phyloP scores from a whole-genome alignment of 495 filamentous ascomycete genomes.

The Penicillium turbatum region DNA sequence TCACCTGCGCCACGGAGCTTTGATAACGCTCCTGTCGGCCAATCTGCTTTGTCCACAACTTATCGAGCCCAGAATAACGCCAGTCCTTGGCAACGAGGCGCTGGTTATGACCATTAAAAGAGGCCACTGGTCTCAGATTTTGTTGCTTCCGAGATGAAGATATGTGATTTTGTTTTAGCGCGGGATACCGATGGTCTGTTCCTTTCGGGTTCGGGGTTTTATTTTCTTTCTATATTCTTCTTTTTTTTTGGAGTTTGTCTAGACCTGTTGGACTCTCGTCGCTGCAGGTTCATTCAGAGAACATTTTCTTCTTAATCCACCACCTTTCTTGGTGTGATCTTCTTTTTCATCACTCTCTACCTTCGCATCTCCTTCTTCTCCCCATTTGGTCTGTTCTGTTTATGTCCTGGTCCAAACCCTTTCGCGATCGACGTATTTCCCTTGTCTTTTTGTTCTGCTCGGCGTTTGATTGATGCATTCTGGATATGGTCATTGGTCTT shows the following conservation, averaged over 20 bases:
- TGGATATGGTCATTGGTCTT: slow-evolving; percentile 33
- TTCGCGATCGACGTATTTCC: slow-evolving; percentile 16
- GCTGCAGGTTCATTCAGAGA: slow-evolving; percentile 14
- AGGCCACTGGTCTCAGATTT: slow-evolving; percentile 21
- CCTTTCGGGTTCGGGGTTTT: slow-evolving; percentile 16
- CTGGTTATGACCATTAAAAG: slow-evolving; percentile 58
- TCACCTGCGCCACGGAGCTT: slow-evolving; percentile 36
- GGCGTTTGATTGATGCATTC: slow-evolving; percentile 38
- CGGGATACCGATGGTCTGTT: slow-evolving; percentile 30
- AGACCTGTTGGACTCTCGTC: slow-evolving; percentile 9
- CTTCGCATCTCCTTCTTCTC: slow-evolving; percentile 12
- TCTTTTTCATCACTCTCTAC: slow-evolving; percentile 5
- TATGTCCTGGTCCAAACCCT: slow-evolving; percentile 3
- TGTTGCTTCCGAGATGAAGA: slow-evolving; percentile 39
- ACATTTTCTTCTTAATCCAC: slow-evolving; percentile 9
- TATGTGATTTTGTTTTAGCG: slow-evolving; percentile 39
- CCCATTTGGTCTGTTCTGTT: background rate
- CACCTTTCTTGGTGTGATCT: slow-evolving; percentile 6
- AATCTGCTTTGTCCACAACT: slow-evolving; percentile 24
- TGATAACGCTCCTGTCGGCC: slow-evolving; percentile 29
- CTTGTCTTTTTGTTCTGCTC: slow-evolving; percentile 28
- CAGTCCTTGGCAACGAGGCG: slow-evolving; percentile 65
- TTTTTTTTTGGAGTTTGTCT: slow-evolving; percentile 7
- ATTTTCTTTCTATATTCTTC: slow-evolving; percentile 10
- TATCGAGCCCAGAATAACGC: slow-evolving; percentile 52